Evolutionary conservation across 768 basidiomycete species (phyloP).

Genomic region (Tricholoma sp.): DNA sequence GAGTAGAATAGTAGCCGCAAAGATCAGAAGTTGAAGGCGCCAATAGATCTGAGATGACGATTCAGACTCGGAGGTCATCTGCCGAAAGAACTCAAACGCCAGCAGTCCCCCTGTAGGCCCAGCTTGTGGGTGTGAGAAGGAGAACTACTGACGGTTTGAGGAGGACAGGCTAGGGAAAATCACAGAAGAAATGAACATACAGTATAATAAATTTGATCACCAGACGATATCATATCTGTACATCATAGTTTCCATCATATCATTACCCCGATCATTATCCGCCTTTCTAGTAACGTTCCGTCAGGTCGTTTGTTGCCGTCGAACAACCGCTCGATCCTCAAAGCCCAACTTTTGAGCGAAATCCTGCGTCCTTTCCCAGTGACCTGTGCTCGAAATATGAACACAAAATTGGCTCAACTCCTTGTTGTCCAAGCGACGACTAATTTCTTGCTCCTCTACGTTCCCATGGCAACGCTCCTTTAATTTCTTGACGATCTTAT

Average conservation of each 20-base stretch:
- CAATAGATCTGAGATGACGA: not conserved
- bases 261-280: too few species aligned
- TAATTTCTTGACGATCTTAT: conserved; percentile 30
- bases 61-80: not conserved
- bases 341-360: conserved; percentile 16
- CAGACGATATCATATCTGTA: too few species aligned
- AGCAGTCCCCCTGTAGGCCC: not conserved
- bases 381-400: conserved; percentile 14
- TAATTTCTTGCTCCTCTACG: conserved; percentile 29
- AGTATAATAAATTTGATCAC: not conserved
- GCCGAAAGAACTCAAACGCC: not conserved
- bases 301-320: too few species aligned
- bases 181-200: not conserved
- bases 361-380: conserved; percentile 4
- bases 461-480: conserved; percentile 28
- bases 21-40: not conserved
- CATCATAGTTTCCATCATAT: not conserved
- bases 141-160: not conserved
- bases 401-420: conserved; percentile 37
- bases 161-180: not conserved
- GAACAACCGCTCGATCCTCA: not conserved
- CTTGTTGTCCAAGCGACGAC: conserved; percentile 31
- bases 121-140: not conserved
- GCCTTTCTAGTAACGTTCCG: too few species aligned
- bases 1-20: not conserved